Evolutionary conservation across 2,329 filamentous ascomycete species (phyloP).

Genomic region (Aureobasidium leucospermi): DNA sequence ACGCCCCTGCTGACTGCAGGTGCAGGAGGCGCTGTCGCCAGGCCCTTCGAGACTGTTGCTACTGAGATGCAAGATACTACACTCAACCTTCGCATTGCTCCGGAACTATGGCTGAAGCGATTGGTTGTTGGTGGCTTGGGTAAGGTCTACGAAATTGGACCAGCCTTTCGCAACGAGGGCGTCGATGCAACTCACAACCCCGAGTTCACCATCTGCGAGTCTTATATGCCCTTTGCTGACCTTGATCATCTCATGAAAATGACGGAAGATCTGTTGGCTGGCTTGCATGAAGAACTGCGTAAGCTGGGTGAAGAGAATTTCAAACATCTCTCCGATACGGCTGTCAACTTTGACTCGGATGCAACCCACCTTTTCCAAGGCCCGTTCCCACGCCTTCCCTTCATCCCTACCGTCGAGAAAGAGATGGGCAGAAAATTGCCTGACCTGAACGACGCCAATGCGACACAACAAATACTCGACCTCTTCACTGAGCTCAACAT

Average conservation of each 20-base stretch:
- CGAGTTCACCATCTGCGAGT: slow-evolving; percentile 96
- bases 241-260: slow-evolving; percentile 65
- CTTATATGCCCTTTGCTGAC: slow-evolving; percentile 80
- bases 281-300: slow-evolving; percentile 42
- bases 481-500: slow-evolving; percentile 48
- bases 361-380: slow-evolving; percentile 41
- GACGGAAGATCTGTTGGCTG: slow-evolving; percentile 64
- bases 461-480: slow-evolving; percentile 50
- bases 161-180: slow-evolving; percentile 83
- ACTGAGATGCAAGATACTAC: slow-evolving; percentile 66
- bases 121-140: slow-evolving; percentile 84
- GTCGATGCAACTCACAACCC: slow-evolving; percentile 89
- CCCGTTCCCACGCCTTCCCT: slow-evolving; percentile 62
- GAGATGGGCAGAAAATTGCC: slow-evolving; percentile 55
- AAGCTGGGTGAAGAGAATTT: slow-evolving; percentile 19
- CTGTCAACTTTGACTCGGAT: slow-evolving; percentile 28
- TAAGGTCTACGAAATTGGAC: slow-evolving; percentile 85
- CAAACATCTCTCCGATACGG: slow-evolving; percentile 7
- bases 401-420: slow-evolving; percentile 70
- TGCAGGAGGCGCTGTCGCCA: slow-evolving; percentile 80
- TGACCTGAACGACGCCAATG: slow-evolving; percentile 40
- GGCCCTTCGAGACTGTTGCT: slow-evolving; percentile 74
- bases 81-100: slow-evolving; percentile 78
- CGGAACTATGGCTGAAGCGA: slow-evolving; percentile 91
- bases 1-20: slow-evolving; percentile 79